Base-by-base conservation (phyloP, 768 basidiomycete genomes). In the Suillus variegatus region DNA sequence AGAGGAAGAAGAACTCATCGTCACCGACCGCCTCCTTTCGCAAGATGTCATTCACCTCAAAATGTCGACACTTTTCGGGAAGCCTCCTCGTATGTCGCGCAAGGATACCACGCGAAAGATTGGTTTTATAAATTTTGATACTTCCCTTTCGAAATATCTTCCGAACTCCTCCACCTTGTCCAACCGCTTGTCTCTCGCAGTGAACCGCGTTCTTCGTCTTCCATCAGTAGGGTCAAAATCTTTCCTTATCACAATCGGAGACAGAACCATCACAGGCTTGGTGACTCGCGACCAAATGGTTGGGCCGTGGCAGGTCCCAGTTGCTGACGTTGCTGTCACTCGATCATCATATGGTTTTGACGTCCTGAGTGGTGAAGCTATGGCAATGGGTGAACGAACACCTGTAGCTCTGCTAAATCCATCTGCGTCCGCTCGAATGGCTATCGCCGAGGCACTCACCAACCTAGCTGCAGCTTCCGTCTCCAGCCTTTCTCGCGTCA, bases 221-320 rank as follows among this genome's bases (percentile, higher is more conserved):
- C 97, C 97, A 1, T 89, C 92, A 14, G 96, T 99, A 46, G 95
- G 88, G 3, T 97, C 95, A 38, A 99, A 99, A 75, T 91, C 94
- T 9, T 99, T 98, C 89, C 85, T 99, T 58, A 95, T 99, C 77
- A 99, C 97, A 60, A 99, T 99, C 65, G 97, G 97, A 32, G 97
- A 99, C 73, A 88, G 97, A 54, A 85, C 91, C 43, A 90, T 99
- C 76, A 95, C 96, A 0, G 97, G 97, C 28, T 88, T 99, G 55
- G 94, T 98, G 67, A 88, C 92, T 7, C 88, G 97, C 62, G 97
- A 99, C 75, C 97, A 99, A 78, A 99, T 99, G 97, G 94, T 98
- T 28, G 97, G 97, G 0, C 97, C 96, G 0, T 99, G 93, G 92
- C 97, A 99, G 78, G 92, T 98, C 12, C 97, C 97, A 44, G 94